Base-by-base conservation (phyloP, 176 grass and related monocot genomes). In the Raddia distichophylla region DNA sequence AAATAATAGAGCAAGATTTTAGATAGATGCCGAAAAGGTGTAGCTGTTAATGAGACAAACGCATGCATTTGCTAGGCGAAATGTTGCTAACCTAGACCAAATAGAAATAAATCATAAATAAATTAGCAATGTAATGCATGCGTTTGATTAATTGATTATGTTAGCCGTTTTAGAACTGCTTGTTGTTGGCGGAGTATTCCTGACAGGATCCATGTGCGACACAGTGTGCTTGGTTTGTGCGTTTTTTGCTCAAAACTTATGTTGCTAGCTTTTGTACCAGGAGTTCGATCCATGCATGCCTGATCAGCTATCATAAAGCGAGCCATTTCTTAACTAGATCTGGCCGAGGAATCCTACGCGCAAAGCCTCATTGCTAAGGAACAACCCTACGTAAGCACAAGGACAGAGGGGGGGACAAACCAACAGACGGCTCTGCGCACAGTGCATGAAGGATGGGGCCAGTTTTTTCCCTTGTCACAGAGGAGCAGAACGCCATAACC, bases 341-440 rank as follows among this genome's bases (percentile, higher is more conserved):
- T 27, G 27, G 27, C 27, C 27, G 27, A 27, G 27, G 27, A 27
- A 27, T 27, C 27, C 27, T 27, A 27, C 27, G 27, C 27, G 27
- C 8, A 6, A 10, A 80, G 45, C 17, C 50, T 13, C 55, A 20
- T 5, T 12, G 18, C 20, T 59, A 43, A 68, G 60, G 60, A 27
- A 14, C 19, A 49, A 14, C 67, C 6, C n/a, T 51, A 40, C n/a
- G 1, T 49, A 10, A 51, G 44, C 67, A 37, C 54, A 73, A 52
- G 57, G 32, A 62, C 19, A 73, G 15, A 72, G 22, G 40, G 46
- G 46, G 57, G 57, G 58, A 74, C 80, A 74, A 54, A 82, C n/a
- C 47, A 74, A 54, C 68, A 42, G 7, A 73, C 57, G 18, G 55
- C 20, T 80, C 18, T 37, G 45, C 11, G 16, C 16, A 18, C 42